Evolutionary conservation across 108 stramenopile species (phyloP).

Genomic region (Hondaea fermentalgiana): DNA sequence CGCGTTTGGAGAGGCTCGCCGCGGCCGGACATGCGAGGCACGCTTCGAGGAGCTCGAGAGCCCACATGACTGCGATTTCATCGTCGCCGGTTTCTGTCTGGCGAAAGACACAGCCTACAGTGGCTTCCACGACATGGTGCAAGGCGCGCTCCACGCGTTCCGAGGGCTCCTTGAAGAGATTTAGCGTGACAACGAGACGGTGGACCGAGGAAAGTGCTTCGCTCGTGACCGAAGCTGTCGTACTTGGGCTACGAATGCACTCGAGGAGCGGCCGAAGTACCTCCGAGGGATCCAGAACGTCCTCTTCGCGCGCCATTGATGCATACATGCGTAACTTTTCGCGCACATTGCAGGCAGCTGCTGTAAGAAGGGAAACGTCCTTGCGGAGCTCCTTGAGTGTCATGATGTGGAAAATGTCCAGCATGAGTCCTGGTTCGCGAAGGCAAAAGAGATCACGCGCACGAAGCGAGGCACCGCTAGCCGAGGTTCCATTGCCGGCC

Average conservation of each 20-base stretch:
- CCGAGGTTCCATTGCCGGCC: not conserved
- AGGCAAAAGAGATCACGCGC: not conserved
- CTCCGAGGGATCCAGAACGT: not conserved
- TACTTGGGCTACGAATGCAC: not conserved
- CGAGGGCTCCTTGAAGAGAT: not conserved
- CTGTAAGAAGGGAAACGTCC: not conserved
- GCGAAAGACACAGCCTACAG: not conserved
- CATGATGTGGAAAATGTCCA: not conserved
- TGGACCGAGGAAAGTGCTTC: not conserved
- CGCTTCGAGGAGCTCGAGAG: not conserved
- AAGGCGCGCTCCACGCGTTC: not conserved
- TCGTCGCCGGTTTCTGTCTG: constrained; percentile 11
- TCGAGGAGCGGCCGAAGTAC: not conserved
- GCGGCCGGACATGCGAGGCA: not conserved
- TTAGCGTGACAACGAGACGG: not conserved
- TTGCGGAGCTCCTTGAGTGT: not conserved
- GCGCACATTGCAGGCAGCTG: not conserved
- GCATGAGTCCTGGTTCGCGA: not conserved
- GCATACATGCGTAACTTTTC: not conserved
- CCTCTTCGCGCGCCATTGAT: not conserved
- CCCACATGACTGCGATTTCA: constrained; percentile 9
- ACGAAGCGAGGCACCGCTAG: not conserved
- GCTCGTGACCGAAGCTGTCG: not conserved
- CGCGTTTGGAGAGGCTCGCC: not conserved
- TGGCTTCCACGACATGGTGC: not conserved